Evolutionary conservation across 2,329 filamentous ascomycete genomes (phyloP).

Genomic region (Tolypocladium pustulatum): DNA sequence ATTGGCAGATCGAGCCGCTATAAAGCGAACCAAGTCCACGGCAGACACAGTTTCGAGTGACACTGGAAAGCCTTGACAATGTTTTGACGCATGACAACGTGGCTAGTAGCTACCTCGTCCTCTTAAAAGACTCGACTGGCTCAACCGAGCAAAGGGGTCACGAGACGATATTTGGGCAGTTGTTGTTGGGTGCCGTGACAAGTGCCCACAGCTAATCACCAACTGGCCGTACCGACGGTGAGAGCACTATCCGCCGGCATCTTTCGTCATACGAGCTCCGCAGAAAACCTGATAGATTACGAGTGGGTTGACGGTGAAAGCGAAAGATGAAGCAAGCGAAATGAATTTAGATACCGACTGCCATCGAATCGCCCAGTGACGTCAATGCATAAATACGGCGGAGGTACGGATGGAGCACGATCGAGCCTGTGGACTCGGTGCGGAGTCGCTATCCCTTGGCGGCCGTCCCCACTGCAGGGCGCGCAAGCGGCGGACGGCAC

Average conservation of each 20-base stretch:
- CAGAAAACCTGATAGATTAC: no score
- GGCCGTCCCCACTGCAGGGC: neutral
- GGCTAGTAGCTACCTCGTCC: neutral
- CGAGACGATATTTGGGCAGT: neutral
- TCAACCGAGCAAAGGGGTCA: neutral
- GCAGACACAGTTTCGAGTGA: neutral
- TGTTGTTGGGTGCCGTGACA: neutral
- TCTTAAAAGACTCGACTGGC: neutral
- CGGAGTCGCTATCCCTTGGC: neutral
- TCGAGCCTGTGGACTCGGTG: neutral
- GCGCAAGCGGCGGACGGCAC: neutral
- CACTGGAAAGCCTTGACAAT: neutral
- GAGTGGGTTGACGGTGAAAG: neutral
- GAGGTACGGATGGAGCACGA: neutral
- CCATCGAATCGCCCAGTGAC: neutral
- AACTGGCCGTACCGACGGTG: neutral
- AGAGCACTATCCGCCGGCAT: neutral
- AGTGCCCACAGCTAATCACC: neutral
- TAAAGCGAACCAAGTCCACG: neutral
- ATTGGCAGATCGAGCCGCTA: no score
- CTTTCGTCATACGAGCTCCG: neutral
- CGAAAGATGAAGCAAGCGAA: neutral
- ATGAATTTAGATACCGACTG: no score
- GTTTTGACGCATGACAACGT: neutral
- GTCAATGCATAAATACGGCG: neutral